phyloP scores from a whole-genome alignment of 352 stramenopile species.

The Phytophthora multivora region DNA sequence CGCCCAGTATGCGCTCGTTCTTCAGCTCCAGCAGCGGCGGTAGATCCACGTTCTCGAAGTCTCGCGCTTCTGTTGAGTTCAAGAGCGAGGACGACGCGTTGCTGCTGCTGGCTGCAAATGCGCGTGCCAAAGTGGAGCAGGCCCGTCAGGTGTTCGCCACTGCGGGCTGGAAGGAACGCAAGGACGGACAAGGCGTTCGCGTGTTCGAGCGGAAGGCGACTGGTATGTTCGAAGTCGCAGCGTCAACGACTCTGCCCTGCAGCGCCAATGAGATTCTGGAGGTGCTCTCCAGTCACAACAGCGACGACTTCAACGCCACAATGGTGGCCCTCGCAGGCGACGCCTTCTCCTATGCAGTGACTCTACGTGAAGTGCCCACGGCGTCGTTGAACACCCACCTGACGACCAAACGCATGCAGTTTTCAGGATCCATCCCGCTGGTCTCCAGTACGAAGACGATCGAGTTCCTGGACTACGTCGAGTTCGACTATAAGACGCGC shows the following conservation, averaged over 20 bases:
- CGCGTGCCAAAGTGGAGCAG: slow-evolving; percentile 25
- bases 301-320: slow-evolving; percentile 46
- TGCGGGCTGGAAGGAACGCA: slow-evolving; percentile 37
- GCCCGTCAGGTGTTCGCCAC: slow-evolving; percentile 8
- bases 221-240: slow-evolving; percentile 26
- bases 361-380: slow-evolving; percentile 33
- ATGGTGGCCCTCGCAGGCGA: slow-evolving; percentile 42
- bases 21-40: slow-evolving; percentile 33
- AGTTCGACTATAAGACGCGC: slow-evolving; percentile 29
- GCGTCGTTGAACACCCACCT: slow-evolving; percentile 15
- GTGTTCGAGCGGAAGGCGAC: slow-evolving; percentile 34
- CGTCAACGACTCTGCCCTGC: slow-evolving; percentile 29
- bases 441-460: slow-evolving; percentile 36
- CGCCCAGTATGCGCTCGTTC: slow-evolving; percentile 28
- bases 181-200: slow-evolving; percentile 33
- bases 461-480: slow-evolving; percentile 41
- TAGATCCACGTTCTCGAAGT: slow-evolving; percentile 14
- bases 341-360: slow-evolving; percentile 41
- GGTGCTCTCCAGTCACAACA: slow-evolving; percentile 36
- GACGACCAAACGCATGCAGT: slow-evolving; percentile 39
- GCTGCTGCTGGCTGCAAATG: slow-evolving; percentile 18
- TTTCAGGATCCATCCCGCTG: slow-evolving; percentile 31
- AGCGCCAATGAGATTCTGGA: slow-evolving; percentile 36
- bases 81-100: slow-evolving; percentile 35
- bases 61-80: slow-evolving; percentile 9